Conservation (phyloP, 768 basidiomycete species). For the Scleroderma bovista region DNA sequence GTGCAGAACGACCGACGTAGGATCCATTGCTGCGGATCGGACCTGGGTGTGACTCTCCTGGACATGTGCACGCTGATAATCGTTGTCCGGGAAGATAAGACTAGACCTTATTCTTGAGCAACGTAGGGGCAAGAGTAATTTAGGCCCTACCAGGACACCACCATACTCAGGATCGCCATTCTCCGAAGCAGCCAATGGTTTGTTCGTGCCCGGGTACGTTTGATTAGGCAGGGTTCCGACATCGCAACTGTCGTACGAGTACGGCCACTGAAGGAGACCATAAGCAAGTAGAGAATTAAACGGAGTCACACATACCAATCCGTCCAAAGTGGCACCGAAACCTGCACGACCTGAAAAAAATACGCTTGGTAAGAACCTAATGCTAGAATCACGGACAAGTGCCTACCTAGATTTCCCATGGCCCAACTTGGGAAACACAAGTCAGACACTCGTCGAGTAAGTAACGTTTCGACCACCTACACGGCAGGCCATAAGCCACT, state of each 20-base stretch:
- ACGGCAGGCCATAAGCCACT: slow-evolving; percentile 48
- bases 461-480: slow-evolving; percentile 14
- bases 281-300: slow-evolving; percentile 16
- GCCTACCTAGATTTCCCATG: slow-evolving; percentile 43
- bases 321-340: slow-evolving; percentile 53
- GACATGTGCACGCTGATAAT: slow-evolving; percentile 54
- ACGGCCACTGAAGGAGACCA: slow-evolving; percentile 40
- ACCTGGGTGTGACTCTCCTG: slow-evolving; percentile 53
- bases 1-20: slow-evolving; percentile 49
- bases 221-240: slow-evolving; percentile 77
- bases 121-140: background rate
- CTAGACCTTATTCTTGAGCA: slow-evolving; percentile 3
- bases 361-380: background rate
- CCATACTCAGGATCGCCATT: slow-evolving; percentile 33
- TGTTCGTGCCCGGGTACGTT: slow-evolving; percentile 40
- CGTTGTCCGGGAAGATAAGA: slow-evolving; percentile 55
- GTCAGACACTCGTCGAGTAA: slow-evolving; percentile 6
- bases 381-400: background rate
- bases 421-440: slow-evolving; percentile 35
- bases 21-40: slow-evolving; percentile 43
- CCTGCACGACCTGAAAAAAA: slow-evolving; percentile 44
- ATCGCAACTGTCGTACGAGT: slow-evolving; percentile 60
- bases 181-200: slow-evolving; percentile 40
- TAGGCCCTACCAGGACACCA: slow-evolving; percentile 19
- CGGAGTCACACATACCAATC: slow-evolving; percentile 45